phyloP scores from a whole-genome alignment of 2,329 filamentous ascomycete genomes.

The Didymella pomorum region DNA sequence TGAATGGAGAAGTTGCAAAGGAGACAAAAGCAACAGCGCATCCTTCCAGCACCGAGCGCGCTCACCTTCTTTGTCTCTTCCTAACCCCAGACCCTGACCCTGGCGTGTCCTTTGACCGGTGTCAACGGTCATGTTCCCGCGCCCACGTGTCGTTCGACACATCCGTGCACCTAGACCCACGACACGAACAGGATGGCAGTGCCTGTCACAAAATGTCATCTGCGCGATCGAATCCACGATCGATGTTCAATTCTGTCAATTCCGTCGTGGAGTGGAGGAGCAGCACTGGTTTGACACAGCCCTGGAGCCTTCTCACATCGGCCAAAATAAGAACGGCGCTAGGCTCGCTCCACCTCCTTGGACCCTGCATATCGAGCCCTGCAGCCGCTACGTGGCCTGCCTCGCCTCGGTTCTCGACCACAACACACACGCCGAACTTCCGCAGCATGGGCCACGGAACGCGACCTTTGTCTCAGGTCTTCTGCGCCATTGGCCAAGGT shows the following conservation, averaged over 20 bases:
- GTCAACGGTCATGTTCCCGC: neutral
- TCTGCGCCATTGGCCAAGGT: conserved; percentile 15
- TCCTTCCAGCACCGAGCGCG: neutral
- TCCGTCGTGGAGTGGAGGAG: neutral
- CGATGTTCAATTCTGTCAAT: neutral
- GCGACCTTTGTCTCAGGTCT: conserved; percentile 13
- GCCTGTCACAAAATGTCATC: neutral
- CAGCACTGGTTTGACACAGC: conserved; percentile 8
- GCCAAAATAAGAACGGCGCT: conserved; percentile 19
- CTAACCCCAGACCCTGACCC: conserved; percentile 1
- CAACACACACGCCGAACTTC: conserved; percentile 12
- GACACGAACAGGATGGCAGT: neutral
- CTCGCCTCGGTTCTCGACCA: conserved; percentile 21
- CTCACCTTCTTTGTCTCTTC: neutral
- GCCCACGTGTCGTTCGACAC: neutral
- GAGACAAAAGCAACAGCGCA: neutral
- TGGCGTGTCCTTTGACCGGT: conserved; percentile 6
- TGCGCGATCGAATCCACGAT: neutral
- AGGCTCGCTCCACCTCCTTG: conserved; percentile 12
- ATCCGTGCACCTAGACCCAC: neutral
- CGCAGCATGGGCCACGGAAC: conserved; percentile 16
- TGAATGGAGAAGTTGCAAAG: neutral
- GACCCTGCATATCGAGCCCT: conserved; percentile 19
- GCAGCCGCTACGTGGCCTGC: conserved; percentile 21
- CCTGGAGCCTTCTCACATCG: neutral